Evolutionary conservation across 1,284 basidiomycete species (phyloP), one percentile per base, ranked within the genome.

Genomic region (Boletus smithii): DNA sequence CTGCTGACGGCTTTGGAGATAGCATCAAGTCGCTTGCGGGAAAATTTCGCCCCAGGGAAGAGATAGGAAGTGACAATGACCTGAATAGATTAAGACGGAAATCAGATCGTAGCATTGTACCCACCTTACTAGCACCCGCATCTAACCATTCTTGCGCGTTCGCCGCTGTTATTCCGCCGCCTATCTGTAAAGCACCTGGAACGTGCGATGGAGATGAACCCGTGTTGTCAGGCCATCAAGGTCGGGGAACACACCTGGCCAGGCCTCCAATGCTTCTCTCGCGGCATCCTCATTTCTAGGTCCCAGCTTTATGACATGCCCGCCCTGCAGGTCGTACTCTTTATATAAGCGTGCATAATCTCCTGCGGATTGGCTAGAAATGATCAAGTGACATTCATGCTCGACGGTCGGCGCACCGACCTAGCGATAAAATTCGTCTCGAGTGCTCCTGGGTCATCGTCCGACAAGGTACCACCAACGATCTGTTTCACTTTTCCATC

Each of bases 251-350:
- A 32, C 36, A 87, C 89, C 81, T 63, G 82, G 83, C 97, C 97
- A 99, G 18, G 88, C 82, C 9, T 67, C 65, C 11, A 98, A 73
- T 1, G 95, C 95, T 48, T 88, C 82, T 51, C 70, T 77, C 6
- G 97, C 95, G 8, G 95, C 92, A 9, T 75, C 76, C 54, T 97
- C 93, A 60, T 99, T 99, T 11, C 83, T 75, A 2, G 86, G 82
- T 4, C 97, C 97, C 7, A 99, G 82, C 72, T 97, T 99, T 61
- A 99, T 98, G 29, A 99, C 84, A 75, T 99, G 97, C 1, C 92
- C 95, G 0, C 95, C 97, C 32, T 72, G 73, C 2, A 99, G 77
- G 18, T 73, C 68, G 58, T 93, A 69, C 20, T 75, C 56, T 51
- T 72, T 76, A 66, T 99, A 99, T 33, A 98, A 73, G 26, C 75